Evolutionary conservation across 768 basidiomycete species (phyloP), one percentile per base, ranked within the genome.

Genomic region (Lyophyllum atratum): DNA sequence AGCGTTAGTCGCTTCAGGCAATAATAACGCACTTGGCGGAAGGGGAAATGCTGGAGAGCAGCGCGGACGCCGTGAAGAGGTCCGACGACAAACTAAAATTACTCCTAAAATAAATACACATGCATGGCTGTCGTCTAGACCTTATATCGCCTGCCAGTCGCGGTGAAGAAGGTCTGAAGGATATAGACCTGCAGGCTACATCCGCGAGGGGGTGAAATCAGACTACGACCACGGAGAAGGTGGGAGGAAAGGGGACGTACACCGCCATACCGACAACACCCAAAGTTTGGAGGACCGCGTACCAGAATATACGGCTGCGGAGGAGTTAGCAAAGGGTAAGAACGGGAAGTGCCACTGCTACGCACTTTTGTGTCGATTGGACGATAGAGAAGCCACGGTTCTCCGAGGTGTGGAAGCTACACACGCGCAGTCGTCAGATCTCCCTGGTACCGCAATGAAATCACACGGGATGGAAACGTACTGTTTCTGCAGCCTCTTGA

Each of bases 141-240:
- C 77, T 92, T 93, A 79, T 93, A 94, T 67, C 86, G 80, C 71
- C 92, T 84, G 33, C 92, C 93, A 8, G 93, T 94, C 71, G 89
- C 85, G n/a, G 92, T 94, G 76, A 98, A 98, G 86, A 96, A 98
- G 19, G 93, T 95, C 73, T 95, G 93, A 22, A 98, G 82, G 44
- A 95, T 78, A 69, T 94, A 96, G 12, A 96, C 91, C 74, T 98
- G 95, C 56, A 90, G 72, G 4, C 94, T 95, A 66, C 17, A 54
- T 24, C 22, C 9, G n/a, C 29, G 6, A 28, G 28, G 55, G 62
- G 33, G 15, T 37, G 34, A 12, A 37, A 33, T 33, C 31, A 5
- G 34, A 15, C 11, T 37, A 15, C 14, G 17, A 37, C 29, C 29
- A 11, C n/a, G 7, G 17, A 15, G 10, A 25, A 17, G 49, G 54